Conservation (phyloP, 2,329 filamentous ascomycete species). For the Chaetomiaceae sp. region DNA sequence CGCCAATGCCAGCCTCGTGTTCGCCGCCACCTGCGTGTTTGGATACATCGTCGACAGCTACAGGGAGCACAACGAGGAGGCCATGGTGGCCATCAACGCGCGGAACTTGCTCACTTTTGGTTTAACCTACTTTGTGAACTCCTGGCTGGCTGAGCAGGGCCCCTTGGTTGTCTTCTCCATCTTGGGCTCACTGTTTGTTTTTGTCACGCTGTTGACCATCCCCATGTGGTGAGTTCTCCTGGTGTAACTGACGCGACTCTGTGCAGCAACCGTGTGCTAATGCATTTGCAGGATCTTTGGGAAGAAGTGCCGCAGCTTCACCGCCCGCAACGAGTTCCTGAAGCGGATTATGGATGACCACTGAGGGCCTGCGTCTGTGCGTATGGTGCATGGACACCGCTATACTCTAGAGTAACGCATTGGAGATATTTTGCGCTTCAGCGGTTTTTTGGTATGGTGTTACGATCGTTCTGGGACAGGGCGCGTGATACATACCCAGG, state of each 20-base stretch:
- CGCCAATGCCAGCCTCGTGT: conserved; percentile 42
- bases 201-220: conserved; percentile 39
- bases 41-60: conserved; percentile 46
- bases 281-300: conserved; percentile 36
- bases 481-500: no score
- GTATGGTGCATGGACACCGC: no score
- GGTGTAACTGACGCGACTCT: neutral
- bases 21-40: conserved; percentile 42
- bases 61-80: conserved; percentile 40
- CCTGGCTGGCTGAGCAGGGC: conserved; percentile 33
- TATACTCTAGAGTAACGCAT: no score
- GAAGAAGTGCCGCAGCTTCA: conserved; percentile 39
- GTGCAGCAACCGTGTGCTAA: no score
- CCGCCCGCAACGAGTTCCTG: conserved; percentile 35
- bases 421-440: no score
- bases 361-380: no score
- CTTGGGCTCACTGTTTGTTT: conserved; percentile 37
- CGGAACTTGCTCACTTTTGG: conserved; percentile 43
- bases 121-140: conserved; percentile 38
- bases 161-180: conserved; percentile 33
- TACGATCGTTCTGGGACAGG: no score
- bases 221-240: conserved; percentile 35
- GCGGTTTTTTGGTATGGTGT: no score
- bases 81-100: conserved; percentile 46
- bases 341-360: conserved; percentile 26